Evolutionary conservation across 176 grass and related monocot species (phyloP), one percentile per base, ranked within the genome.

Genomic region (Cenchrus purpureus): DNA sequence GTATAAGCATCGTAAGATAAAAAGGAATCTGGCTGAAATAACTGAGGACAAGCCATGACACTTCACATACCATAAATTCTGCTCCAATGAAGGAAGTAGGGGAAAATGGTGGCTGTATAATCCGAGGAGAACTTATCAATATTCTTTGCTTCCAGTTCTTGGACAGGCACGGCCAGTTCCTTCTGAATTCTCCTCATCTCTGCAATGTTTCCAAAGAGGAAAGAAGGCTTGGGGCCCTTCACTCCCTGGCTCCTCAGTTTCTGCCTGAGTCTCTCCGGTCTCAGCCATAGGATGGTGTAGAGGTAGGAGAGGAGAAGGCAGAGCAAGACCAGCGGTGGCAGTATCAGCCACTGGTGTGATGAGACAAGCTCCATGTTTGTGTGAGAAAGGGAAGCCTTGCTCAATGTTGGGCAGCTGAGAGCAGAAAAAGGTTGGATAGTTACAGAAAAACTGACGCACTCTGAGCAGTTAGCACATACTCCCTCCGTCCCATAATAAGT

Each of bases 241-340:
- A 95, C 92, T 77, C 95, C 95, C 81, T 95, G 95, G 6, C 60
- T 68, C 64, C 84, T 85, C 65, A 90, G 87, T 25, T 91, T 93
- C 75, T 82, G 75, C 84, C 95, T 91, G 42, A 90, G 45, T 70
- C 78, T 83, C 76, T 87, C 83, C 54, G 89, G 92, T 54, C 71
- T 88, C 4, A 89, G 65, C 86, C 84, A 91, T 34, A 88, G 31
- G 28, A 79, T 48, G 70, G 42, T 81, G 68, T 61, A 95, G 28
- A 90, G 1, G 78, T 88, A 91, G 78, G 55, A 29, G 53, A 88
- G 25, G 25, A 25, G 56, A 29, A 84, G 32, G 2, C 31, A 6
- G 76, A 80, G 60, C 79, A 55, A 7, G 25, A 25, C 25, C 25
- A 25, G 25, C 25, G 25, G 25, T 25, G 25, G 25, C 25, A 25